phyloP scores from a whole-genome alignment of 2,329 filamentous ascomycete genomes.

The Mycocentrospora acerina region DNA sequence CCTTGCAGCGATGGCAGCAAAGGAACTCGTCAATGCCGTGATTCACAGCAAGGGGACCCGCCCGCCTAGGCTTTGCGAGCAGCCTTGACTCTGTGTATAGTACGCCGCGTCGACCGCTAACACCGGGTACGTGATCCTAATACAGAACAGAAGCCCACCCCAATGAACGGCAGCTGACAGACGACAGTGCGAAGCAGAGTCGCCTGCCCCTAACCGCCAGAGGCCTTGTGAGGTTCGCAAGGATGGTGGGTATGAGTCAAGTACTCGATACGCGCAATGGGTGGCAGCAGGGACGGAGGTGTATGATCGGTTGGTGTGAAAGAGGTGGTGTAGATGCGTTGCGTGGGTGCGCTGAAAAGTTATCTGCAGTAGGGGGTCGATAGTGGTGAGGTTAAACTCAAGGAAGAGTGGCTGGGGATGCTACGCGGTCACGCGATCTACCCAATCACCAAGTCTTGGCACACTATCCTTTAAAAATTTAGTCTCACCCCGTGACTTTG shows the following conservation, averaged over 20 bases:
- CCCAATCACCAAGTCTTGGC: no score
- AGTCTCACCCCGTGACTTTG: no score
- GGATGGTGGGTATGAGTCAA: constrained; percentile 12
- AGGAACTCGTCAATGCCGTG: background rate
- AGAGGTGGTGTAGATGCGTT: no score
- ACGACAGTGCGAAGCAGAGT: constrained; percentile 6
- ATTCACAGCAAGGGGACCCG: constrained; percentile 11
- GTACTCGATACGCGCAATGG: constrained; percentile 10
- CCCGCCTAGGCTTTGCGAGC: constrained; percentile 16
- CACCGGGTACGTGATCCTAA: constrained; percentile 10
- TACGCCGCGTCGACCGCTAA: constrained; percentile 4
- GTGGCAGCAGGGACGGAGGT: constrained; percentile 1
- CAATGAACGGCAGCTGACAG: constrained; percentile 10
- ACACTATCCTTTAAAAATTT: no score
- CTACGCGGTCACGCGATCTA: no score
- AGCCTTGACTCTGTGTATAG: constrained; percentile 11
- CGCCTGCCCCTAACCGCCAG: constrained; percentile 12
- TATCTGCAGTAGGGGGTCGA: no score
- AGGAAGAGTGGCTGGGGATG: no score
- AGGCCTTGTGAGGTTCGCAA: constrained; percentile 13
- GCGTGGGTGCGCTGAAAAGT: no score
- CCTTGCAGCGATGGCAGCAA: constrained; percentile 4
- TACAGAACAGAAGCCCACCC: constrained; percentile 10
- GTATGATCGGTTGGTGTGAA: background rate
- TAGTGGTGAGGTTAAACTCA: no score